These are phyloP conservation scores for Dactylellina parvicollis DNA, from an alignment of 2,329 filamentous ascomycete species.

Conservation along the genomic window DNA sequence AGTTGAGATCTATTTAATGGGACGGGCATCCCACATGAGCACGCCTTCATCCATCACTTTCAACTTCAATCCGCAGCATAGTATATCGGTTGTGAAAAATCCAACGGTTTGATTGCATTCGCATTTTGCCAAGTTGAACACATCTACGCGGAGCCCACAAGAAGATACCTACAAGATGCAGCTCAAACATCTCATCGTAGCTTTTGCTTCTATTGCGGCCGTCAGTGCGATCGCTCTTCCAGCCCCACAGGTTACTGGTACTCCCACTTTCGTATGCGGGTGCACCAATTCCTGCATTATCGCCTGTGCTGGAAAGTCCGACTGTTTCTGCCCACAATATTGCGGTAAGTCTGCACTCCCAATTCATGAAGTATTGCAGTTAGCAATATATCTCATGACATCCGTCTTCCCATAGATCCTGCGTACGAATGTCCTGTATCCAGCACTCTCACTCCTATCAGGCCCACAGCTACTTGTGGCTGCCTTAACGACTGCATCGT, in stretches of 20 bases:
- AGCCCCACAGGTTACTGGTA: slow-evolving; percentile 13
- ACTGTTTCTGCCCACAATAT: slow-evolving; percentile 39
- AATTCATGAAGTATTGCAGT: neutral
- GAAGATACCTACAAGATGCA: slow-evolving; percentile 25
- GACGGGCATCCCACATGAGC: slow-evolving; percentile 7
- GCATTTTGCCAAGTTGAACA: slow-evolving; percentile 5
- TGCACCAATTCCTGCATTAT: slow-evolving; percentile 48
- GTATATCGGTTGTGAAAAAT: slow-evolving; percentile 12
- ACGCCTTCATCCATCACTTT: slow-evolving; percentile 11
- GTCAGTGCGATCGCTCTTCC: slow-evolving; percentile 43
- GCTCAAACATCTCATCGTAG: slow-evolving; percentile 31
- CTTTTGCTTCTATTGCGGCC: slow-evolving; percentile 35
- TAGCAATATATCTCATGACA: neutral
- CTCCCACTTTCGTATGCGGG: slow-evolving; percentile 33
- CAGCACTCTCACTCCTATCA: slow-evolving; percentile 27
- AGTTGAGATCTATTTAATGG: slow-evolving; percentile 40
- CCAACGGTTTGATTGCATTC: neutral
- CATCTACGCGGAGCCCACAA: slow-evolving; percentile 5
- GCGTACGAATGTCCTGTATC: slow-evolving; percentile 21
- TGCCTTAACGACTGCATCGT: slow-evolving; percentile 47
- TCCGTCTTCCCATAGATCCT: slow-evolving; percentile 20
- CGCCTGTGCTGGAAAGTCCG: slow-evolving; percentile 28
- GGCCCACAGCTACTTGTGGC: slow-evolving; percentile 30
- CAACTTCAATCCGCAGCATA: neutral
- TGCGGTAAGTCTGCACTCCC: slow-evolving; percentile 44